Conservation (phyloP, 257 asterid species). For the Solanum commersonii region DNA sequence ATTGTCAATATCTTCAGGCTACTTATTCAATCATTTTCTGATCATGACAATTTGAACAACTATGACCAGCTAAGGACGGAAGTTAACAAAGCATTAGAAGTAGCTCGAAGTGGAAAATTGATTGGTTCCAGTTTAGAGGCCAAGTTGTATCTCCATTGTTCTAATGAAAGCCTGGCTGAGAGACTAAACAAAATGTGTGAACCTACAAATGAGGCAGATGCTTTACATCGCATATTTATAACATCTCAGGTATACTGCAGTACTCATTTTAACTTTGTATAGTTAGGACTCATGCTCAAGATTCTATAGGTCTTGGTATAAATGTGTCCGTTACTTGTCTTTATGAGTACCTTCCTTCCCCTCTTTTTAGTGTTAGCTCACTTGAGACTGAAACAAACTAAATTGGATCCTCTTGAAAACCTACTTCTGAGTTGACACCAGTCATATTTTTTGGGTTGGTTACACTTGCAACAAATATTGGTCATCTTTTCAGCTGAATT, state of each 20-base stretch:
- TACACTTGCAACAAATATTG: neutral
- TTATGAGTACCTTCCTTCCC: neutral
- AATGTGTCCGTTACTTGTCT: neutral
- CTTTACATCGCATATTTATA: conserved; percentile 69
- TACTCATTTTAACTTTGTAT: neutral
- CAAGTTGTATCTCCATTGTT: conserved; percentile 63
- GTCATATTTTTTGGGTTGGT: neutral
- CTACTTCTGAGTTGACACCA: neutral
- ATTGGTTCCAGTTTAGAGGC: conserved; percentile 96
- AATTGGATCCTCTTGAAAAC: neutral
- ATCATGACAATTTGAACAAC: neutral
- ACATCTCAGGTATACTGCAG: conserved; percentile 71
- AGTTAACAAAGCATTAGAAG: conserved; percentile 96
- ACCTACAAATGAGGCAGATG: conserved; percentile 64
- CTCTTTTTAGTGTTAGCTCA: neutral
- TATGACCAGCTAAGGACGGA: conserved; percentile 79
- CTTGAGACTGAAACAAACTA: neutral
- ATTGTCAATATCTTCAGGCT: neutral
- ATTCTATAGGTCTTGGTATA: neutral
- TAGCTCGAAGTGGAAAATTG: conserved; percentile 69
- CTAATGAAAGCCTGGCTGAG: conserved; percentile 40
- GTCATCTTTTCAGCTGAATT: neutral
- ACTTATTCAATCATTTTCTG: neutral
- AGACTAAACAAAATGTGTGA: conserved; percentile 41
- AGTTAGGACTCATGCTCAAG: neutral